phyloP scores from a whole-genome alignment of 2,329 filamentous ascomycete species.

The Fusarium citri region DNA sequence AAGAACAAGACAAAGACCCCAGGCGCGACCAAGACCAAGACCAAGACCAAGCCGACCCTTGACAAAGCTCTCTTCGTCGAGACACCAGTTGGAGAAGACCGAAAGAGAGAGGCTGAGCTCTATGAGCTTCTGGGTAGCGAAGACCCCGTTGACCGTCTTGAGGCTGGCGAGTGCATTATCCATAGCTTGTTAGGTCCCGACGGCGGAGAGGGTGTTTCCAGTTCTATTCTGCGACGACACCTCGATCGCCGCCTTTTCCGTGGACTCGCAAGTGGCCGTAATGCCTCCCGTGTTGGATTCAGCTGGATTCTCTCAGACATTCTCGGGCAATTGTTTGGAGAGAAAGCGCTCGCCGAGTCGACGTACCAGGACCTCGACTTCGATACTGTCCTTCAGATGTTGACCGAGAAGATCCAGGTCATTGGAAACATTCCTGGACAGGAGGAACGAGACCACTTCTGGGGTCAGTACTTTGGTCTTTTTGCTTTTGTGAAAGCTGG shows the following conservation, averaged over 20 bases:
- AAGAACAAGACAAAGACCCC: slow-evolving; percentile 2
- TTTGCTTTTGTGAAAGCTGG: slow-evolving; percentile 86
- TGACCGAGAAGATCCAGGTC: slow-evolving; percentile 67
- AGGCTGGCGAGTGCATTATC: slow-evolving; percentile 69
- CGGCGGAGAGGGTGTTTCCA: slow-evolving; percentile 60
- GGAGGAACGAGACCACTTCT: slow-evolving; percentile 86
- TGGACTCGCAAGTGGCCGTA: slow-evolving; percentile 89
- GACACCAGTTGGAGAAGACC: slow-evolving; percentile 63
- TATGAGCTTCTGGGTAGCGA: slow-evolving; percentile 73
- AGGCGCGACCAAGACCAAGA: slow-evolving; percentile 35
- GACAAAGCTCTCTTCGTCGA: slow-evolving; percentile 64
- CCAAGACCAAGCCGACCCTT: too few species aligned
- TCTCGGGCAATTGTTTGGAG: slow-evolving; percentile 75
- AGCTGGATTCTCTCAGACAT: slow-evolving; percentile 89
- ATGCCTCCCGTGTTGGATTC: slow-evolving; percentile 89
- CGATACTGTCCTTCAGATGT: slow-evolving; percentile 63
- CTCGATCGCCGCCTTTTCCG: slow-evolving; percentile 79
- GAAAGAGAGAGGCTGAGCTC: slow-evolving; percentile 67
- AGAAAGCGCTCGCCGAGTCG: slow-evolving; percentile 56
- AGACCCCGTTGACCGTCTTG: slow-evolving; percentile 65
- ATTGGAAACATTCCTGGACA: slow-evolving; percentile 69
- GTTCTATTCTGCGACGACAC: slow-evolving; percentile 67
- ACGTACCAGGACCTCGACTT: slow-evolving; percentile 68
- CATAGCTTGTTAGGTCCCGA: slow-evolving; percentile 62
- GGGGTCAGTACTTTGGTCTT: slow-evolving; percentile 88